phyloP scores from a whole-genome alignment of 1,139 yeast species.

The Saccharomycopsis hybrid region DNA sequence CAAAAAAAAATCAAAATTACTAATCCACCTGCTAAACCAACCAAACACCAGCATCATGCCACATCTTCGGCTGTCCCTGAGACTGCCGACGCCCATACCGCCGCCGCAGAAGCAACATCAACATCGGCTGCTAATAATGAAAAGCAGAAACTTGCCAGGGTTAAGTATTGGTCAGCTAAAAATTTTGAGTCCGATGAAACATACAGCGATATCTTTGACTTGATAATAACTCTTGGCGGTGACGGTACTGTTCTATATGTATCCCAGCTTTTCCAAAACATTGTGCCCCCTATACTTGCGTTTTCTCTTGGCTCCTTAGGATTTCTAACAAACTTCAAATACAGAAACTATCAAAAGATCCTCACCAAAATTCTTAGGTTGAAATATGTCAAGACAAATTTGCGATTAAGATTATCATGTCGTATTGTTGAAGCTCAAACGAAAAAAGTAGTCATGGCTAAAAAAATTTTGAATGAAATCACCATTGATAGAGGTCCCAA shows the following conservation, averaged over 20 bases:
- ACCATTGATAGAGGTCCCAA: conserved; percentile 87
- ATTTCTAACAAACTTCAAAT: conserved; percentile 70
- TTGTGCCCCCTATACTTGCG: conserved; percentile 84
- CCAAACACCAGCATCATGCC: not conserved
- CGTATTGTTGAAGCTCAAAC: conserved; percentile 37
- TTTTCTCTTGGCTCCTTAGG: conserved; percentile 80
- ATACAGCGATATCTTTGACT: conserved; percentile 43
- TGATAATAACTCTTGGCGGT: conserved; percentile 79
- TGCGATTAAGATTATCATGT: conserved; percentile 79
- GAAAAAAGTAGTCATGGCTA: conserved; percentile 56
- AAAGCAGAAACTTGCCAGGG: conserved; percentile 15
- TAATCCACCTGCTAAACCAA: not conserved
- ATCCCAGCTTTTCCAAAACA: conserved; percentile 68
- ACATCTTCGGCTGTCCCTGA: not conserved
- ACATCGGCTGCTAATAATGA: too few species aligned
- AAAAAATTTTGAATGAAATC: conserved; percentile 76
- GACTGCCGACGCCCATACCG: not conserved
- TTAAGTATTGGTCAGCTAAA: conserved; percentile 64
- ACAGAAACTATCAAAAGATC: conserved; percentile 57
- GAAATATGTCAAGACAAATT: conserved; percentile 68
- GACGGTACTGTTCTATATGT: conserved; percentile 86
- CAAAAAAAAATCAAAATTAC: conserved; percentile 26
- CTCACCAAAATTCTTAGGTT: conserved; percentile 48
- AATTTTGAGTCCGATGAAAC: conserved; percentile 51
- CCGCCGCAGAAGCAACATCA: not conserved